Conservation (phyloP, 139 green algal species). For the Chlorella sp. region DNA sequence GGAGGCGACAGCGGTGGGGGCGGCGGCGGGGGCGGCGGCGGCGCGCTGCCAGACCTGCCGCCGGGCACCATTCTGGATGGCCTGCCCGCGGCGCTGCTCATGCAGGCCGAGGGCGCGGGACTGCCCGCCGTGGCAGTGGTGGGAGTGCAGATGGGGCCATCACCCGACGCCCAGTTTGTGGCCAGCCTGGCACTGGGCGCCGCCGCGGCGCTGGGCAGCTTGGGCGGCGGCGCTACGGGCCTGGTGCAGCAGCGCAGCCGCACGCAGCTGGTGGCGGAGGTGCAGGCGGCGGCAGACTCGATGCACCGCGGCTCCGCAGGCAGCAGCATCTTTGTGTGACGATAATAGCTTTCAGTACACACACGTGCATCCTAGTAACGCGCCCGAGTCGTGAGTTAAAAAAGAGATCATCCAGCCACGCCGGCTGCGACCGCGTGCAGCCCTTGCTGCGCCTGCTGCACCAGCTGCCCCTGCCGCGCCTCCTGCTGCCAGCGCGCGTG, state of each 20-base stretch:
- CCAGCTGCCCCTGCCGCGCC: not conserved
- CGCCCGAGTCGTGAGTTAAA: too few relatives aligned
- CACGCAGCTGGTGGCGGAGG: not conserved
- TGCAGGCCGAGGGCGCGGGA: not conserved
- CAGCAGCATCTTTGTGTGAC: conserved; percentile 7
- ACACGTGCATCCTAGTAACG: too few relatives aligned
- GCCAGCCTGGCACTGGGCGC: not conserved
- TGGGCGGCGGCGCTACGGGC: not conserved
- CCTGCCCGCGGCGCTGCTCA: conserved; percentile 31
- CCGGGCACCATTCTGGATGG: conserved; percentile 18
- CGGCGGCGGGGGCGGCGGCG: not conserved
- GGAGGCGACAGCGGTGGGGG: not conserved
- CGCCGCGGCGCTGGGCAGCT: not conserved
- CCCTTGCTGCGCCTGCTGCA: too few relatives aligned
- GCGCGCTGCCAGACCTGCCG: conserved; percentile 3
- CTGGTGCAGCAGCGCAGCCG: not conserved
- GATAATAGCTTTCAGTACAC: not conserved
- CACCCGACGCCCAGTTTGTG: conserved; percentile 18
- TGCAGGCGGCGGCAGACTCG: not conserved
- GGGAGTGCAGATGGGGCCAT: conserved; percentile 18
- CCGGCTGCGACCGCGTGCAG: not conserved
- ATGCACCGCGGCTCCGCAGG: conserved; percentile 9
- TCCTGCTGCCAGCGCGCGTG: not conserved
- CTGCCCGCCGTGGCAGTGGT: not conserved
- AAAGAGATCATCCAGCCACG: too few relatives aligned